Evolutionary conservation across 345 rosid genomes (phyloP), one percentile per base, ranked within the genome.

Genomic region (Gossypium turneri): DNA sequence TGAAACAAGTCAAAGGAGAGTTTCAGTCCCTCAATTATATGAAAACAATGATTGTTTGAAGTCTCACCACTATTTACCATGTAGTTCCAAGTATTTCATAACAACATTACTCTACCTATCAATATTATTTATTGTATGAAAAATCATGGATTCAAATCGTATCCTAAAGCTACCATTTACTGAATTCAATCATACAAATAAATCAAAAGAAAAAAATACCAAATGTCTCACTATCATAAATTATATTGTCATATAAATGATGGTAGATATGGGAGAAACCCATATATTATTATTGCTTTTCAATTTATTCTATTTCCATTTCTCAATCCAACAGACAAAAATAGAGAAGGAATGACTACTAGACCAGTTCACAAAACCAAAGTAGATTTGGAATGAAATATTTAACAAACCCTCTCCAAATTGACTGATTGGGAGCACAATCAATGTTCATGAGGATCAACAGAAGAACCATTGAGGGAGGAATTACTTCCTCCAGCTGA

Each of bases 271-370:
- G 7, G 41, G 20, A 20, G n/a, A 69, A 12, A 70, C 8, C 16
- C 52, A 34, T 70, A 38, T 59, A 38, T 70, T 3, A 38, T 38
- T 29, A 71, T 55, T 71, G 47, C 51, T 70, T 70, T 51, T 69
- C 59, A 55, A 71, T 38, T 70, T 55, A 66, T 44, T 66, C 34
- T 24, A 12, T 29, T 53, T 25, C 27, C 0, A 25, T 25, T 25
- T 25, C 55, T 51, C 59, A 70, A 15, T 60, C 64, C 68, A 73
- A 44, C 24, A 48, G 34, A 19, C 60, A 51, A 41, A 27, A 48
- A 29, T 17, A 19, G 3, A 20, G 67, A 45, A 3, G 20, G 75
- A 72, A 45, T 25, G 72, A 50, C 58, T 24, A 48, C 58, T 24
- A 48, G 15, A 68, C 50, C 44, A 47, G 57, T 24, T 50, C 44